phyloP scores from a whole-genome alignment of 805 yeast species.

The Candida chilensis region DNA sequence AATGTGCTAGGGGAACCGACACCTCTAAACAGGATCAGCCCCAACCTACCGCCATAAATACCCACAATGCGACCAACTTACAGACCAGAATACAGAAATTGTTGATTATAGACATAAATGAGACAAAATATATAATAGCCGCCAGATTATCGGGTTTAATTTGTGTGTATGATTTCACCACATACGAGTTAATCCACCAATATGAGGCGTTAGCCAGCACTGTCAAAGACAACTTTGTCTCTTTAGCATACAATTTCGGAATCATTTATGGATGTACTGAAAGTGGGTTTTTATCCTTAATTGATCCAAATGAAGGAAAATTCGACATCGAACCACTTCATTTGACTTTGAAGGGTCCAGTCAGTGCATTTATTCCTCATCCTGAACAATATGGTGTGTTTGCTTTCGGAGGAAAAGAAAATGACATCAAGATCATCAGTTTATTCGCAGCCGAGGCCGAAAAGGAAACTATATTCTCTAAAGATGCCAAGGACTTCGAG shows the following conservation, averaged over 20 bases:
- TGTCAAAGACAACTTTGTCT: conserved; percentile 24
- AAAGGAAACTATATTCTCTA: conserved; percentile 8
- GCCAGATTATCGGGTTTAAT: conserved; percentile 33
- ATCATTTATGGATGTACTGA: conserved; percentile 19
- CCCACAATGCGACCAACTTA: conserved; percentile 24
- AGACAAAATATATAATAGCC: conserved; percentile 26
- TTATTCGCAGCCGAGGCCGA: conserved; percentile 18
- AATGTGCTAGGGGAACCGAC: conserved; percentile 64
- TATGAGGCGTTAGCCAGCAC: conserved; percentile 5
- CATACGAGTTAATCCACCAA: conserved; percentile 8
- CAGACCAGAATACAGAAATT: conserved; percentile 24
- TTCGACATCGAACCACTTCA: conserved; percentile 19
- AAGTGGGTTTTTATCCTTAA: conserved; percentile 21
- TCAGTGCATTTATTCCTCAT: conserved; percentile 38
- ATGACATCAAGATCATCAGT: conserved; percentile 47
- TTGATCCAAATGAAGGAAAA: conserved; percentile 7
- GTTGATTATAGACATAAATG: conserved; percentile 9
- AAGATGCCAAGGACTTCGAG: conserved; percentile 11
- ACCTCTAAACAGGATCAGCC: conserved; percentile 62
- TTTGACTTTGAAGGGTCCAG: conserved; percentile 32
- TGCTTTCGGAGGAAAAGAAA: conserved; percentile 85
- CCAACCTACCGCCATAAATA: conserved; percentile 50
- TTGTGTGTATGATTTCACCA: conserved; percentile 22
- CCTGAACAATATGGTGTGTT: conserved; percentile 41
- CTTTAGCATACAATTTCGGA: conserved; percentile 16